Evolutionary conservation across 2,329 filamentous ascomycete species (phyloP).

Genomic region (Colletotrichum abscissum): DNA sequence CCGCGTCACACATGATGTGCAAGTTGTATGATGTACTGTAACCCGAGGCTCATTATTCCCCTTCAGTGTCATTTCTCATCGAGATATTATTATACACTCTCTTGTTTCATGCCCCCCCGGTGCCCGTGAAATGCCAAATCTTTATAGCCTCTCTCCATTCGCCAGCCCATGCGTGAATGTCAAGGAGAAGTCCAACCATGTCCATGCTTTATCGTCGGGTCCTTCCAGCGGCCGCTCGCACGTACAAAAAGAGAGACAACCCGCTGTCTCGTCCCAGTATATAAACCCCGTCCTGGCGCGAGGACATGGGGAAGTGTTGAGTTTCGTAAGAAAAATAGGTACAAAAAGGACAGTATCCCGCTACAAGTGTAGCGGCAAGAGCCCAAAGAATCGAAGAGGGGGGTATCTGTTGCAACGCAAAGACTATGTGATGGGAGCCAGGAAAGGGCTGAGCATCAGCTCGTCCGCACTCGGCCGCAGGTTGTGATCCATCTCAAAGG

Average conservation of each 20-base stretch:
- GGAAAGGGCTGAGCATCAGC: constrained; percentile 84
- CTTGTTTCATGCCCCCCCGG: constrained; percentile 17
- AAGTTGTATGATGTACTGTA: not conserved
- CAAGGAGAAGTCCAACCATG: constrained; percentile 7
- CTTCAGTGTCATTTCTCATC: constrained; percentile 26
- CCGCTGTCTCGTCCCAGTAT: constrained; percentile 15
- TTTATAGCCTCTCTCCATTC: constrained; percentile 15
- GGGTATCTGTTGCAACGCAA: constrained; percentile 10
- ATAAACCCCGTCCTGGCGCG: constrained; percentile 5
- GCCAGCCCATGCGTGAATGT: constrained; percentile 32
- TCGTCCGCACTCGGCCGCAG: constrained; percentile 93
- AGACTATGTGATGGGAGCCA: constrained; percentile 74
- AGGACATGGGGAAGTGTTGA: not conserved
- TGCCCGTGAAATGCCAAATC: constrained; percentile 24
- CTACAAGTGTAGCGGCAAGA: not conserved
- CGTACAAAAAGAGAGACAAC: constrained; percentile 17
- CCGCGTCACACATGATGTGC: too few relatives aligned
- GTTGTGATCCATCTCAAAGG: constrained; percentile 96
- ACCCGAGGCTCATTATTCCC: constrained; percentile 17
- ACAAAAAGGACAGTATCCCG: constrained; percentile 10
- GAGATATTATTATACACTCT: constrained; percentile 34
- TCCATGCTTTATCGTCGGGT: constrained; percentile 33
- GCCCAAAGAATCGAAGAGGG: constrained; percentile 24
- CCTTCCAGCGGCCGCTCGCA: constrained; percentile 36
- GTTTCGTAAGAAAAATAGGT: constrained; percentile 22